Base-by-base conservation (phyloP, 2,329 filamentous ascomycete species). In the Talaromyces amestolkiae region DNA sequence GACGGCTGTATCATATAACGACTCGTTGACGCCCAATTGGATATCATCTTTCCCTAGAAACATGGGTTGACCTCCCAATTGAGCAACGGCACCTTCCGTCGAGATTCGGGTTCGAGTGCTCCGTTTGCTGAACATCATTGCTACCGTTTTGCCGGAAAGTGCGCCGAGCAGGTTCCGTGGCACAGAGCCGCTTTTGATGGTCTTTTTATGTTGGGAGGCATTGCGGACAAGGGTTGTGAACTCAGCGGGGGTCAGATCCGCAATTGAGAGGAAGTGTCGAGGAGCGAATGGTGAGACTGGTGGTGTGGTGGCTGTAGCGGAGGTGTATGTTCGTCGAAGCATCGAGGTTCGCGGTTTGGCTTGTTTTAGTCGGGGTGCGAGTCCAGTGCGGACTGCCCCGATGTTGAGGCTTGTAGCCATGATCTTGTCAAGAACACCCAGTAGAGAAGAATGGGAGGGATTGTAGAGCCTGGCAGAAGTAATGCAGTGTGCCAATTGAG, bases 101-200 rank as follows among this genome's bases (percentile, higher is more conserved):
- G 93, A 97, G 37, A 99, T 89, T 68, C 95, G 89, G 13, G 95
- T 99, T 67, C 95, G 87, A 13, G 95, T 99, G 72, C 91, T 96
- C 70, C 93, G 89, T 82, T 99, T 99, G 84, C 86, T 96, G 83
- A 99, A 99, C 84, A 96, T 92, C 88, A 99, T 90, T 70, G 95
- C 94, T 37, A 99, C 87, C 0, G 93, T 93, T 78, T 92, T 88
- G 61, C 92, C 91, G 0, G 85, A 79, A 68, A 99, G 81, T 11
- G 86, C 82, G 47, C 84, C 83, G 63, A 84, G 81, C 63, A 96
- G 81, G 51, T 83, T 80, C 60, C 81, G 76, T 3, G 90, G 87
- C 58, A 86, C 80, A 63, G 85, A 82, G 54, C 87, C 86, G 22
- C 87, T 86, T 77, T 96, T 96, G 81, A 94, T 87, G 64, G 87